These are phyloP conservation scores for Candida ficus DNA, from an alignment of 805 yeast species.

Conservation along the genomic window DNA sequence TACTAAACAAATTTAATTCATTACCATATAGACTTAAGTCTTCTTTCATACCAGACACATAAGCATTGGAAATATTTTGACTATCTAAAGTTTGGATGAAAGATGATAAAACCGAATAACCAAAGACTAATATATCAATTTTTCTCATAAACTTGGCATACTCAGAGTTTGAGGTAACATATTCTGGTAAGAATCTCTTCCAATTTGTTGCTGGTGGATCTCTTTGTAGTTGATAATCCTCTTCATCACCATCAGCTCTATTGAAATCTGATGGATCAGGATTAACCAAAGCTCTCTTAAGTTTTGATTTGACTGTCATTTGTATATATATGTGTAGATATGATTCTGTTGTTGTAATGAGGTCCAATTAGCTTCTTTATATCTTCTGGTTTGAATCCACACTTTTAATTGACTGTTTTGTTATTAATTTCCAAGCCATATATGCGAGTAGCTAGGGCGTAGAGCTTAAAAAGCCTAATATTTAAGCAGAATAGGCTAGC, in stretches of 20 bases:
- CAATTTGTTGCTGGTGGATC: slow-evolving; percentile 9
- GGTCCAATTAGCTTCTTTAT: no score
- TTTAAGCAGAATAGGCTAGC: no score
- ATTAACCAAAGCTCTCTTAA: neutral
- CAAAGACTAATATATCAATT: slow-evolving; percentile 46
- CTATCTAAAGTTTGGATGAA: slow-evolving; percentile 64
- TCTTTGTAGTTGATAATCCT: slow-evolving; percentile 3
- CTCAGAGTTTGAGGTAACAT: slow-evolving; percentile 24
- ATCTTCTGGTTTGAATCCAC: no score
- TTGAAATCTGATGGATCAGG: neutral
- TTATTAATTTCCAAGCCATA: no score
- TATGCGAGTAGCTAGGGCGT: no score
- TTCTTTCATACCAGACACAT: slow-evolving; percentile 58
- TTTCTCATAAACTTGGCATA: slow-evolving; percentile 40
- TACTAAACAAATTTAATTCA: slow-evolving; percentile 54
- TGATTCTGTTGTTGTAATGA: no score
- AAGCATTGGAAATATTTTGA: slow-evolving; percentile 57
- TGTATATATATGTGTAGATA: no score
- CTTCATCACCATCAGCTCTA: neutral
- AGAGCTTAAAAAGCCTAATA: no score
- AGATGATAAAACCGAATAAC: slow-evolving; percentile 52
- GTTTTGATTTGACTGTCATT: neutral
- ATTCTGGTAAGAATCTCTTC: slow-evolving; percentile 11
- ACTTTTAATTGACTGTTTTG: no score
- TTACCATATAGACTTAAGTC: slow-evolving; percentile 52